These are phyloP conservation scores for Vigna trinervia DNA, from an alignment of 306 rosid genomes.

Conservation along the genomic window DNA sequence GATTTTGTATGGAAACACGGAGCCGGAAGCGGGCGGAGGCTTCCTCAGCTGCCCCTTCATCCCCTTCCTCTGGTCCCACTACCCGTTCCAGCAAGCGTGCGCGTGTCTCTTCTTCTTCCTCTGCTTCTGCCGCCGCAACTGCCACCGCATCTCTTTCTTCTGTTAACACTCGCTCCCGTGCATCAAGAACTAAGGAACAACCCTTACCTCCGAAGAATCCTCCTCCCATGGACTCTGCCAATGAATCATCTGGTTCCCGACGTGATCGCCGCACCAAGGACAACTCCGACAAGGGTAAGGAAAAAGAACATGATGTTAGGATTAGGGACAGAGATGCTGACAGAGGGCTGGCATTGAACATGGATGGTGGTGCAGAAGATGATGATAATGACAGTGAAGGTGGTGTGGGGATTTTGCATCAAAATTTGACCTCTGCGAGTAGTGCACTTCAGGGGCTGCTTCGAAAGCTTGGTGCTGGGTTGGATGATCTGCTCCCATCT, in stretches of 20 bases:
- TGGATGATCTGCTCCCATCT: conserved; percentile 88
- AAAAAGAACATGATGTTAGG: conserved; percentile 80
- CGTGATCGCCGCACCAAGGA: conserved; percentile 77
- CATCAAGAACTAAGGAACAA: conserved; percentile 54
- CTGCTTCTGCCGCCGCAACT: conserved; percentile 33
- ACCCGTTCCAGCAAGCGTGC: conserved; percentile 86
- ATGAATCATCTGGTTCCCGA: conserved; percentile 91
- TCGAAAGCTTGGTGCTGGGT: conserved; percentile 93
- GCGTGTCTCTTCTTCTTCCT: conserved; percentile 59
- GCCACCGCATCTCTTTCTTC: conserved; percentile 38
- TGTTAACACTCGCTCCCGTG: conserved; percentile 78
- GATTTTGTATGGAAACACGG: conserved; percentile 99
- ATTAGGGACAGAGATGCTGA: conserved; percentile 74
- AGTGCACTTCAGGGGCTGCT: conserved; percentile 99
- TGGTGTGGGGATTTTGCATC: conserved; percentile 77
- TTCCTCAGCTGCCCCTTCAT: conserved; percentile 99
- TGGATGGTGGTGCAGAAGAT: conserved; percentile 73
- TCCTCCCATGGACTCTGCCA: conserved; percentile 74
- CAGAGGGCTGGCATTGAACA: conserved; percentile 65
- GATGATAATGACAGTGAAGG: conserved; percentile 93
- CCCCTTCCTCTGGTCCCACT: conserved; percentile 78
- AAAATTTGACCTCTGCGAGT: conserved; percentile 88
- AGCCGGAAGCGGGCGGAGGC: conserved; percentile 99
- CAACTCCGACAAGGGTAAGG: conserved; percentile 82
- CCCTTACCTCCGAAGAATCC: conserved; percentile 49